phyloP scores from a whole-genome alignment of 2,329 filamentous ascomycete genomes.

The Apiospora saccharicola region DNA sequence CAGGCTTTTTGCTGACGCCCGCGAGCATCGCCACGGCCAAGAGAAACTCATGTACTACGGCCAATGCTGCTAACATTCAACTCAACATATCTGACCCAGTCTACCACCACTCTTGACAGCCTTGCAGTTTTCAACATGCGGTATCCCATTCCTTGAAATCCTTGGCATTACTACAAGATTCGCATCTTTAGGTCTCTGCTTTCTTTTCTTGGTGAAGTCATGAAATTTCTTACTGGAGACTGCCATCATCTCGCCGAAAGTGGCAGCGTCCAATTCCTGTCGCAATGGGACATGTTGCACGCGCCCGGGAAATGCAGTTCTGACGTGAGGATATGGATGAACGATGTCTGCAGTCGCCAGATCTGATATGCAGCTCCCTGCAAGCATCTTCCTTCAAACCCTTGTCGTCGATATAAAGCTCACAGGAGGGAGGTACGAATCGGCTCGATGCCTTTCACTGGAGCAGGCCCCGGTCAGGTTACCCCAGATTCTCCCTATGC shows the following conservation, averaged over 20 bases:
- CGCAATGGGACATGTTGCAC: not conserved
- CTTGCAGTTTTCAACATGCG: not conserved
- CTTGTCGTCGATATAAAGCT: not conserved
- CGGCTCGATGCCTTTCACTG: conserved; percentile 13
- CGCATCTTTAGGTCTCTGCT: not conserved
- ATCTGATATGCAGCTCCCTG: not conserved
- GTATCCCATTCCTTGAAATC: not conserved
- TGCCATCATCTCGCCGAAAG: not conserved
- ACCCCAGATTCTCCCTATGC: not conserved
- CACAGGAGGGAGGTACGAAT: not conserved
- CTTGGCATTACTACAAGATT: not conserved
- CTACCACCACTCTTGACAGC: not conserved
- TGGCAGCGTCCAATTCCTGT: not conserved
- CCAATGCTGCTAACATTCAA: not conserved
- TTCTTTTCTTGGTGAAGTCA: not conserved
- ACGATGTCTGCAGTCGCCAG: not conserved
- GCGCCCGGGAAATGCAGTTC: not conserved
- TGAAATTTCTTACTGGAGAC: not conserved
- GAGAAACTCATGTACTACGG: not conserved
- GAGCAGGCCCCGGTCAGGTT: not conserved
- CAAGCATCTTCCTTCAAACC: not conserved
- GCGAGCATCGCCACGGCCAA: not conserved
- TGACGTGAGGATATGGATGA: not conserved
- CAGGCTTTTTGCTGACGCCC: not conserved
- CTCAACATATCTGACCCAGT: not conserved